Evolutionary conservation across 2,329 filamentous ascomycete species (phyloP).

Genomic region (Phialophora macrospora): DNA sequence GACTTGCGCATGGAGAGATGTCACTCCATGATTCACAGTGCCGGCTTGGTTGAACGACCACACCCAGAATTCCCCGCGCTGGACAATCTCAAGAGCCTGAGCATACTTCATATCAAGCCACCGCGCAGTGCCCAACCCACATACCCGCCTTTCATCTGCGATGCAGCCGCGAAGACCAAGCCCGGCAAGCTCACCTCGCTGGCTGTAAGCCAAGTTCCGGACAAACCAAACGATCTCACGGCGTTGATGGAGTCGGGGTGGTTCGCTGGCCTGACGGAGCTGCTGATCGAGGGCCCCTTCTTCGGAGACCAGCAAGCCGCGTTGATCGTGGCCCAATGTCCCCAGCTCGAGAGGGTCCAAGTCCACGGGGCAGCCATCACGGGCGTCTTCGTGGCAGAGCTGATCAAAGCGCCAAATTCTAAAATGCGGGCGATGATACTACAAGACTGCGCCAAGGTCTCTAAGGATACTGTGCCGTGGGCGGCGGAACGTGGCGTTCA

Average conservation of each 20-base stretch:
- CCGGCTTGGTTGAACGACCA: neutral
- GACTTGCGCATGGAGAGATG: neutral
- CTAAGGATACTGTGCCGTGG: conserved; percentile 28
- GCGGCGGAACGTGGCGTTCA: conserved; percentile 18
- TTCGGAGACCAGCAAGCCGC: conserved; percentile 14
- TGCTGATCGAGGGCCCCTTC: conserved; percentile 8
- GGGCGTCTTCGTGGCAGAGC: conserved; percentile 28
- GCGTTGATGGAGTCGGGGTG: neutral
- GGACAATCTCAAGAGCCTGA: conserved; percentile 9
- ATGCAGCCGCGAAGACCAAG: neutral
- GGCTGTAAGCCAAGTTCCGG: neutral
- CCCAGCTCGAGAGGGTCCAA: conserved; percentile 18
- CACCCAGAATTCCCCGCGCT: neutral
- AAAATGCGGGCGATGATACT: conserved; percentile 23
- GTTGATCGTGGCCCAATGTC: conserved; percentile 14
- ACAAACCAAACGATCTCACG: neutral
- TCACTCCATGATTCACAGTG: neutral
- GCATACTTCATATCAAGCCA: neutral
- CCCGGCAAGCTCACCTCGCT: neutral
- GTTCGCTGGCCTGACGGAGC: conserved; percentile 14
- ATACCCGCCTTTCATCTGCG: conserved; percentile 1
- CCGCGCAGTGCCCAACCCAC: neutral
- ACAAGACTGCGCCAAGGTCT: conserved; percentile 23
- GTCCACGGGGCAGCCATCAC: conserved; percentile 21
- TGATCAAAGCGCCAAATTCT: conserved; percentile 20